Evolutionary conservation across 331 rosid genomes (phyloP).

Genomic region (Dryas integrifolia): DNA sequence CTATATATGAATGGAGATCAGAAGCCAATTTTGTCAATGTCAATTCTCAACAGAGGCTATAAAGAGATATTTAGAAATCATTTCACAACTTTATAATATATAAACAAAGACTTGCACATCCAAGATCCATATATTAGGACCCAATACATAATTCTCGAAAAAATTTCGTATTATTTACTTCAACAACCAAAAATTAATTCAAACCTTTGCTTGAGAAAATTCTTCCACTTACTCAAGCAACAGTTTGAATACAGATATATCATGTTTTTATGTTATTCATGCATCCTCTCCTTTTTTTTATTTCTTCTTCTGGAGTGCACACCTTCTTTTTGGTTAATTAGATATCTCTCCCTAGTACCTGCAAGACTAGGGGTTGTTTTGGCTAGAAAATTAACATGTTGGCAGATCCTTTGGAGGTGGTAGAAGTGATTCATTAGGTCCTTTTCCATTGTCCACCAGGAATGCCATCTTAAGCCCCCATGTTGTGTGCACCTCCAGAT

Average conservation of each 20-base stretch:
- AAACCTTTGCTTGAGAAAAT: constrained; percentile 30
- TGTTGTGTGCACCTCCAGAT: constrained; percentile 81
- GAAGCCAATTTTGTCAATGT: too few species aligned
- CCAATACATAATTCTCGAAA: constrained; percentile 17
- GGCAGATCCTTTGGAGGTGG: constrained; percentile 88
- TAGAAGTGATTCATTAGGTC: constrained; percentile 54
- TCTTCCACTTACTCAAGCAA: constrained; percentile 28
- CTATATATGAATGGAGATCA: too few species aligned
- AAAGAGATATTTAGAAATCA: background rate
- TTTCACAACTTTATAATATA: background rate
- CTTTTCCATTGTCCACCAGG: constrained; percentile 80
- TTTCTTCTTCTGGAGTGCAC: constrained; percentile 1
- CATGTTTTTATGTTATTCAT: constrained; percentile 12
- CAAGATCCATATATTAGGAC: background rate
- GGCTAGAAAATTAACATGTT: constrained; percentile 38
- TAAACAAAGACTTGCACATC: background rate
- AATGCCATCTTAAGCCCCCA: constrained; percentile 95
- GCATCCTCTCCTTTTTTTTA: constrained; percentile 16
- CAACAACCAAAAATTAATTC: constrained; percentile 33
- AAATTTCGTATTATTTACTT: background rate
- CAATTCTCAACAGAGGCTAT: background rate
- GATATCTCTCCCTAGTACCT: background rate
- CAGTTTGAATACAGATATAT: constrained; percentile 17
- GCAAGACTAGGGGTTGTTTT: constrained; percentile 15
- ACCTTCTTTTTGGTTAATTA: background rate